These are phyloP conservation scores for Paramarasmius palmivorus DNA, from an alignment of 1,284 basidiomycete genomes.

Conservation along the genomic window DNA sequence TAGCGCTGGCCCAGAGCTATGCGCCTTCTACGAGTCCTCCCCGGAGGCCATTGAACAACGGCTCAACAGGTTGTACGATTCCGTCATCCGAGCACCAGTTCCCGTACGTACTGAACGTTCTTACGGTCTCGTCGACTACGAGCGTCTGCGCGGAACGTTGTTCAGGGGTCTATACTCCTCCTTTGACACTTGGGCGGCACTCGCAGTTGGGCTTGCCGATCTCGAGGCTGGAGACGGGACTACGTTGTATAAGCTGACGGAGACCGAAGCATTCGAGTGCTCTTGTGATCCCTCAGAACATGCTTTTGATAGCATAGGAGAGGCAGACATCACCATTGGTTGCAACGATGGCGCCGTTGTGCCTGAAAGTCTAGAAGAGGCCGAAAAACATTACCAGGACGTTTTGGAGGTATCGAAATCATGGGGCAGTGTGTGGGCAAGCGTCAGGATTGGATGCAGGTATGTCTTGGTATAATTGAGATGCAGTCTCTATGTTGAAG, in stretches of 20 bases:
- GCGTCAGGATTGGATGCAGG: too few relatives aligned
- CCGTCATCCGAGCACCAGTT: conserved; percentile 18
- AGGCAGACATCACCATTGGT: too few relatives aligned
- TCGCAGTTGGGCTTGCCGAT: conserved; percentile 39
- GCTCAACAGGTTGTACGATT: conserved; percentile 21
- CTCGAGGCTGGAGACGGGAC: conserved; percentile 35
- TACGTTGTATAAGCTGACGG: conserved; percentile 25
- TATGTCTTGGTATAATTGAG: too few relatives aligned
- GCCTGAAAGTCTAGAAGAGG: too few relatives aligned
- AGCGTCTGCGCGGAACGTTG: background rate
- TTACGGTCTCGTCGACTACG: background rate
- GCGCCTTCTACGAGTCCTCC: conserved; percentile 26
- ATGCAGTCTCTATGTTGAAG: background rate
- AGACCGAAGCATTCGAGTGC: background rate
- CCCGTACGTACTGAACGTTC: conserved; percentile 13
- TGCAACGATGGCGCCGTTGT: too few relatives aligned
- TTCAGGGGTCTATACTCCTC: background rate
- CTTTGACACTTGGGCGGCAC: conserved; percentile 29
- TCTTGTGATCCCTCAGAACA: background rate
- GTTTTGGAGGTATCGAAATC: too few relatives aligned
- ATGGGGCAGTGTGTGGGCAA: too few relatives aligned
- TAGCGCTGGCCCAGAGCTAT: conserved; percentile 22
- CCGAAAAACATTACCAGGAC: too few relatives aligned
- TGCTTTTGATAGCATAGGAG: too few relatives aligned
- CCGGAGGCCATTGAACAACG: conserved; percentile 23